These are phyloP conservation scores for Agrocybe chaxingu DNA, from an alignment of 768 basidiomycete species.

Conservation along the genomic window DNA sequence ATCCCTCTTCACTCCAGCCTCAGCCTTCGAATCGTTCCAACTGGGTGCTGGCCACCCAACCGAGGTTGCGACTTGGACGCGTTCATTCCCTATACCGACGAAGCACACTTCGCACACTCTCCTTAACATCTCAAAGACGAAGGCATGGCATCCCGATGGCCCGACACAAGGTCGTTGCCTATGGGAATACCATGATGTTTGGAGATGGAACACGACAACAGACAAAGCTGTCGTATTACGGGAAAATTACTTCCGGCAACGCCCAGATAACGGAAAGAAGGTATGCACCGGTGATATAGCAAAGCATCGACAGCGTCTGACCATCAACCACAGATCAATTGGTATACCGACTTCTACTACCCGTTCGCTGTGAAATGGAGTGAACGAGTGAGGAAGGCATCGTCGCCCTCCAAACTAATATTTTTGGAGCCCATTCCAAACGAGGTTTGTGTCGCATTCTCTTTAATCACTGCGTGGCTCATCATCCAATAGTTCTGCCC, in stretches of 20 bases:
- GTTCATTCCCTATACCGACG: constrained; percentile 90
- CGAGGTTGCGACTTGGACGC: constrained; percentile 70
- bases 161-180: constrained; percentile 72
- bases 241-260: constrained; percentile 78
- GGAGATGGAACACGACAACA: constrained; percentile 77
- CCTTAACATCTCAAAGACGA: constrained; percentile 57
- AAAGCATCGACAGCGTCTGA: background rate
- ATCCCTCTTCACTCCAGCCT: constrained; percentile 44
- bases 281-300: constrained; percentile 28
- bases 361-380: constrained; percentile 74
- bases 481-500: constrained; percentile 64
- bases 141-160: constrained; percentile 72
- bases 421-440: constrained; percentile 92
- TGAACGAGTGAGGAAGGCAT: constrained; percentile 46
- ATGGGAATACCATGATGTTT: constrained; percentile 93
- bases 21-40: constrained; percentile 85
- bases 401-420: constrained; percentile 53
- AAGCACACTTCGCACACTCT: constrained; percentile 52
- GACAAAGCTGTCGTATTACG: constrained; percentile 71
- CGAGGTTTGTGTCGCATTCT: constrained; percentile 50
- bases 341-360: constrained; percentile 84
- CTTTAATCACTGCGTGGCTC: constrained; percentile 1
- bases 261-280: constrained; percentile 62
- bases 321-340: constrained; percentile 59
- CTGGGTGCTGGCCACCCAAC: constrained; percentile 90